Evolutionary conservation across 495 filamentous ascomycete genomes (phyloP).

Genomic region (Tuber umbilicatum): DNA sequence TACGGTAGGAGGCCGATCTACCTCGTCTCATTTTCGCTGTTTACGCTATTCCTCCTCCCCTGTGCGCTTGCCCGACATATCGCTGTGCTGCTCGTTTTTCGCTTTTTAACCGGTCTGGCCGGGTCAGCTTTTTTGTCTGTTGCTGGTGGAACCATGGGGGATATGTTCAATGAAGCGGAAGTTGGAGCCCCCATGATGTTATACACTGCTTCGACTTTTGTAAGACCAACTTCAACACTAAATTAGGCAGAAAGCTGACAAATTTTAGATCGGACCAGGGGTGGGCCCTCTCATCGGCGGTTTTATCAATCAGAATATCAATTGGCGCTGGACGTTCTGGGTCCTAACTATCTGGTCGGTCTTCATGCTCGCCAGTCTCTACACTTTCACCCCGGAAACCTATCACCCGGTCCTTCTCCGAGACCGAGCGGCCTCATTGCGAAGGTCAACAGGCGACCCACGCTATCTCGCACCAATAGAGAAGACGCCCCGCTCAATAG

Average conservation of each 20-base stretch:
- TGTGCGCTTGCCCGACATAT: constrained; percentile 81
- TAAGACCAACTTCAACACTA: constrained; percentile 39
- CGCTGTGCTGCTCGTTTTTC: constrained; percentile 68
- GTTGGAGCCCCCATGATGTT: constrained; percentile 70
- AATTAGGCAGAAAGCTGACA: constrained; percentile 46
- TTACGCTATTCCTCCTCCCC: constrained; percentile 80
- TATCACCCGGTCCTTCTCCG: constrained; percentile 71
- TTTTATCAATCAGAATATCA: constrained; percentile 70
- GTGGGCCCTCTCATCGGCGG: constrained; percentile 57
- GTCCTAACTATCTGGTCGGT: constrained; percentile 75
- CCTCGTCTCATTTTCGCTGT: constrained; percentile 66
- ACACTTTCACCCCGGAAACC: constrained; percentile 79
- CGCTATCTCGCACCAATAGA: constrained; percentile 77
- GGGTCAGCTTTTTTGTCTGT: constrained; percentile 86
- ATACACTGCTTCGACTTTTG: constrained; percentile 72
- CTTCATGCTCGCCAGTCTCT: constrained; percentile 55
- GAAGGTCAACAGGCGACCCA: constrained; percentile 70
- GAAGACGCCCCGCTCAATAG: constrained; percentile 62
- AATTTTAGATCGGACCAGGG: constrained; percentile 53
- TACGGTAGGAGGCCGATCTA: constrained; percentile 85
- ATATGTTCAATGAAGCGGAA: constrained; percentile 71
- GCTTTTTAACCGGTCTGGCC: constrained; percentile 79
- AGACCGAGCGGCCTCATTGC: constrained; percentile 62
- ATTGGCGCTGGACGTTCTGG: constrained; percentile 91
- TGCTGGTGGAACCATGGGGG: constrained; percentile 83